Conservation (phyloP, 176 grass and related monocot species). For the Pharus latifolius region DNA sequence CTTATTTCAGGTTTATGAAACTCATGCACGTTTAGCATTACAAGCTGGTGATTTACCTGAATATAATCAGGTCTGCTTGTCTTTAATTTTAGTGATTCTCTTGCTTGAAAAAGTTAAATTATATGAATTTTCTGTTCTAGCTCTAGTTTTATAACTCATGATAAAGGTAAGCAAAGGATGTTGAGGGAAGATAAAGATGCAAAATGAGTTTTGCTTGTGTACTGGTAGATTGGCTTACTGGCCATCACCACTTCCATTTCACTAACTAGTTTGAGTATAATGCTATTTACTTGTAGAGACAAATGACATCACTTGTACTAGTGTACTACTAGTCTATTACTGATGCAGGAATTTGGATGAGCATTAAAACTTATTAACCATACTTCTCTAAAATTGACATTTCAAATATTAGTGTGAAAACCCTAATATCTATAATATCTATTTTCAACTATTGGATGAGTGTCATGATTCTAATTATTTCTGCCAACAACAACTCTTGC, state of each 20-base stretch:
- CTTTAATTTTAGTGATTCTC: not conserved
- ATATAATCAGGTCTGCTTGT: conserved; percentile 78
- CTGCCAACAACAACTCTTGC: conserved; percentile 13
- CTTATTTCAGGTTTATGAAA: conserved; percentile 88
- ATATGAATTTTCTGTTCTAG: conserved; percentile 1
- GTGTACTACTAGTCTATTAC: not conserved
- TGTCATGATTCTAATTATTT: conserved; percentile 10
- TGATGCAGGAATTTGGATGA: not conserved
- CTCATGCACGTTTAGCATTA: conserved; percentile 83
- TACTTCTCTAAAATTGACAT: not conserved
- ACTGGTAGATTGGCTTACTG: not conserved
- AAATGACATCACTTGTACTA: too few species aligned
- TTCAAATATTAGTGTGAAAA: not conserved
- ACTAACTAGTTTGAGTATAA: not conserved
- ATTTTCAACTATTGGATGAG: not conserved
- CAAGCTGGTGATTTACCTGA: conserved; percentile 81
- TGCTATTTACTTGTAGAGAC: too few species aligned
- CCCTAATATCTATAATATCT: not conserved
- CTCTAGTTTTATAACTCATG: not conserved
- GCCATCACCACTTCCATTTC: not conserved
- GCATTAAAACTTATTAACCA: not conserved
- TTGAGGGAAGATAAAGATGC: not conserved
- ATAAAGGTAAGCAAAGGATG: not conserved
- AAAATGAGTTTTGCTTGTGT: not conserved
- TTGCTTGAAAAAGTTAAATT: not conserved